Evolutionary conservation across 2,329 filamentous ascomycete species (phyloP), one percentile per base, ranked within the genome.

Genomic region (Botryotinia calthae): DNA sequence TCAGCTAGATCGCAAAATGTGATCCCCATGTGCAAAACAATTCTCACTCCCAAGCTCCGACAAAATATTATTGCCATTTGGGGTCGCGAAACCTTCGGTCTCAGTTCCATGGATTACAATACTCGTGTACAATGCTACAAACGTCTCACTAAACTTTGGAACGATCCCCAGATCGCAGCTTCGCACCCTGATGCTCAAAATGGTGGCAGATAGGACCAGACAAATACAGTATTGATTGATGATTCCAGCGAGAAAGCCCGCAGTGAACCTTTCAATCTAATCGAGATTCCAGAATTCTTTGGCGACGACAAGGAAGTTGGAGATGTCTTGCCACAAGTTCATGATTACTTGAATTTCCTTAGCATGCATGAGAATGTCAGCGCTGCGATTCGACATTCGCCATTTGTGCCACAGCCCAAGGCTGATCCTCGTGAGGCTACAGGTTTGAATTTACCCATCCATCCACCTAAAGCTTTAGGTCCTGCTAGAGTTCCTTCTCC

Each of bases 221-320:
- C 86, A 68, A 97, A 98, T 81, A 98, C 96, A 0, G 87, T 98
- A 10, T 85, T 99, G 40, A 89, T 98, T 56, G 96, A 99, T 77
- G 96, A 98, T 82, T 93, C 91, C 44, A 78, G 83, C 1, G 87
- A 95, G 79, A 99, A 98, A 84, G 95, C 91, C 0, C 86, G 88
- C 40, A 91, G 87, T 72, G 93, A 99, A 81, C 96, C 96, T 0
- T 88, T 89, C 83, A 98, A 98, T 78, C 86, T 96, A 34, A 83
- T 98, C 16, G 85, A 90, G 76, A 87, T 98, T 34, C 93, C 94
- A 0, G 94, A 97, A 82, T 98, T 96, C 79, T 81, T 82, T 3
- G 88, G 86, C 20, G 73, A 85, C 51, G 61, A 73, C 2, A 74
- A 78, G 10, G 86, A 88, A 78, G 62, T 76, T 0, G 76, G 75